Base-by-base conservation (phyloP, 2,329 filamentous ascomycete species). In the Diaporthe sp. region DNA sequence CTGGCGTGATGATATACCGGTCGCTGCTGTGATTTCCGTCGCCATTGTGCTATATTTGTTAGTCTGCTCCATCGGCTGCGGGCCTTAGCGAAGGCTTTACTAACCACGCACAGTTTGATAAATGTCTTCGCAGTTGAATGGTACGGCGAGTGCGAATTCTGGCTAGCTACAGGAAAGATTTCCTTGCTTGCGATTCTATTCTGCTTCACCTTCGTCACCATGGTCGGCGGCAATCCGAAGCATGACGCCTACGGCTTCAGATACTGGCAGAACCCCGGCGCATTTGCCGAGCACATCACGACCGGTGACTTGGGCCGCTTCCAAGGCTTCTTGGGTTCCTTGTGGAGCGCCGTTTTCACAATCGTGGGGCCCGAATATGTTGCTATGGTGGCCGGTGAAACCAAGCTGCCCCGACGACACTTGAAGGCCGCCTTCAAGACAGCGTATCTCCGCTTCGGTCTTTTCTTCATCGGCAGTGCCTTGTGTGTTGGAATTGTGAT, bases 201-300 rank as follows among this genome's bases (percentile, higher is more conserved):
- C 81, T 84, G 87, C 79, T 95, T 93, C 83, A 95, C 94, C 25
- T 94, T 96, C 80, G 87, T 96, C 78, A 92, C 91, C 64, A 95
- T 95, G 92, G 86, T 95, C 7, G 94, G 94, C 35, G 94, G 93
- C 38, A 96, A 96, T 78, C 94, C 94, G 0, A 81, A 91, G 12
- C 85, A 90, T 66, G 92, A 94, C 79, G 86, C 90, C 1, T 94
- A 92, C 79, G 93, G 93, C 25, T 95, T 95, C 80, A 87, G 92
- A 33, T 91, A 92, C 80, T 94, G 92, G 92, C 87, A 86, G 10
- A 78, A 87, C 8, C 90, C 90, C 0, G 92, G 92, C 9, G 84
- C 91, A 1, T 93, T 93, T 78, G 89, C 88, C 30, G 88, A 91
- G 76, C 86, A 90, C 76, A 88, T 92, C 76, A 89, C 90, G 55